These are phyloP conservation scores for Leptomonas pyrrhocoris DNA, from an alignment of 208 protist species.

Conservation along the genomic window DNA sequence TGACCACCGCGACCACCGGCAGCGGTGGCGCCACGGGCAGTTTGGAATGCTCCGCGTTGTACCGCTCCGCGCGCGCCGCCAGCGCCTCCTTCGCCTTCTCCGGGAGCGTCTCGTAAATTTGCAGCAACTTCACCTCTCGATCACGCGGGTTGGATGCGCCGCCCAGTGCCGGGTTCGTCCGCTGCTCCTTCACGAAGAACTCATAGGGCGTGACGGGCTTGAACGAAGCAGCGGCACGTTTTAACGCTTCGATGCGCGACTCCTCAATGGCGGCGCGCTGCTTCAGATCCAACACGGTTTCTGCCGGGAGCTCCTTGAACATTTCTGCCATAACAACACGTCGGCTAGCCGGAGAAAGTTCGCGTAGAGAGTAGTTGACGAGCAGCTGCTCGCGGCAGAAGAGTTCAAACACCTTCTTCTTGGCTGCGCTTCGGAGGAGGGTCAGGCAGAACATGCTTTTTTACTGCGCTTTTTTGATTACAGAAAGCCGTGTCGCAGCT, in stretches of 20 bases:
- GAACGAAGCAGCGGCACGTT: slow-evolving; percentile 20
- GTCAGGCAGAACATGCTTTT: slow-evolving; percentile 40
- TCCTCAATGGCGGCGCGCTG: slow-evolving; percentile 35
- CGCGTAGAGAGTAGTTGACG: slow-evolving; percentile 42
- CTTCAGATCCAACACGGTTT: slow-evolving; percentile 39
- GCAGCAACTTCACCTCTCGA: slow-evolving; percentile 53
- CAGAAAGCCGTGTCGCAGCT: no score
- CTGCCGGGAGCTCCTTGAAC: slow-evolving; percentile 50
- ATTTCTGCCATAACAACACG: slow-evolving; percentile 37
- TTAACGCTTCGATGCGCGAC: slow-evolving; percentile 20
- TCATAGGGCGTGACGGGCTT: slow-evolving; percentile 53
- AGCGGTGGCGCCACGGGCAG: slow-evolving; percentile 1
- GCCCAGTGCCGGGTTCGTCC: slow-evolving; percentile 57
- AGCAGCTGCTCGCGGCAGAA: slow-evolving; percentile 59
- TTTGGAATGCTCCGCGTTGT: slow-evolving; percentile 22
- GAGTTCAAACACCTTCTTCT: slow-evolving; percentile 50
- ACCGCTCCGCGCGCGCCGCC: slow-evolving; percentile 30
- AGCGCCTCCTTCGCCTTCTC: slow-evolving; percentile 60
- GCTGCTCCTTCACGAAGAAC: slow-evolving; percentile 66
- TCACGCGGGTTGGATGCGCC: slow-evolving; percentile 46
- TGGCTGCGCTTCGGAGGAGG: slow-evolving; percentile 1
- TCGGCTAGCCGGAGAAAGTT: slow-evolving; percentile 44
- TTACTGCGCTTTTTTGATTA: not conserved
- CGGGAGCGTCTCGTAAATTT: slow-evolving; percentile 73
- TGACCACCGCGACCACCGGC: slow-evolving; percentile 15